Evolutionary conservation across 2,329 filamentous ascomycete species (phyloP), one percentile per base, ranked within the genome.

Genomic region (Calonectria pteridis): DNA sequence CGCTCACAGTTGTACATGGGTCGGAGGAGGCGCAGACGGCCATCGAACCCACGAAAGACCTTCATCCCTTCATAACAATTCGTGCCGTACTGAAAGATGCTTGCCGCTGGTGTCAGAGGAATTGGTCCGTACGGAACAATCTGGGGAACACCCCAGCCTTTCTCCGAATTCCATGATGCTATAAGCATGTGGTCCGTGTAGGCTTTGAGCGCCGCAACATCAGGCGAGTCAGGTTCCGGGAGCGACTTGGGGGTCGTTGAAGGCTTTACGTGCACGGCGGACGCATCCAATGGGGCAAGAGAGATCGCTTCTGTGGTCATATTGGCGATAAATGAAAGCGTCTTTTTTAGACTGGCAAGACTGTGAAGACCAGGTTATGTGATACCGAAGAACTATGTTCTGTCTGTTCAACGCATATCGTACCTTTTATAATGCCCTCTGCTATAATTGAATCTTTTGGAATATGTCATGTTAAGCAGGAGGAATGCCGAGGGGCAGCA

Each of bases 61-160:
- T 74, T 74, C 72, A 74, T 71, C 6, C 72, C 72, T n/a, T 74
- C 72, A 10, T 64, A 74, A 18, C 68, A 72, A 29, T 68, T 50
- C 2, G 72, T 74, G 3, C 53, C 63, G 26, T 74, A 74, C 14
- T 74, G 72, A 20, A 74, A 50, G 7, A 55, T 58, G 23, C 72
- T 74, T 6, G 68, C 69, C 3, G 72, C 55, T 4, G 72, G 72
- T 29, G 63, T 50, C 6, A 74, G 16, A 20, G 72, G 37, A 9
- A 74, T 31, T 1, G 63, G 49, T 0, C 72, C 72, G 6, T 74
- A 68, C 2, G 72, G 72, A 13, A 65, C 49, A 4, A 74, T 29
- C 18, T 72, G 37, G 0, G 72, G 72, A 3, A 6, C 14, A 6
- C n/a, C 20, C 72, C 72, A 74, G 18, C 72, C 72, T 1, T 16